Evolutionary conservation across 208 protist species (phyloP).

Genomic region (Trypanosoma lewisi): DNA sequence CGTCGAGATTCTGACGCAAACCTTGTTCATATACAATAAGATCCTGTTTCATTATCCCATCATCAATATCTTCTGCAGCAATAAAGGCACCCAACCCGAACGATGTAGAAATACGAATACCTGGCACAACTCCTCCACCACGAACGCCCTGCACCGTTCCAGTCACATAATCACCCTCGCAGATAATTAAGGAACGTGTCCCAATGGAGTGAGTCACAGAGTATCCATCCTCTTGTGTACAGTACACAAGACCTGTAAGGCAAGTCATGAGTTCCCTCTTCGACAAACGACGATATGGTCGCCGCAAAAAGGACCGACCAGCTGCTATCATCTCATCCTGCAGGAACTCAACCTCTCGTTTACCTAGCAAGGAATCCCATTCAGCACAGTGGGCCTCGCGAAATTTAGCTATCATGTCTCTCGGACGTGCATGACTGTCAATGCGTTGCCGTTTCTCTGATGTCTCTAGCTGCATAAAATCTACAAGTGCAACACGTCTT

Average conservation of each 20-base stretch:
- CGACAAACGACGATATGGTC: slow-evolving; percentile 73
- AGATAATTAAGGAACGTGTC: slow-evolving; percentile 43
- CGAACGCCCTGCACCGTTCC: slow-evolving; percentile 58
- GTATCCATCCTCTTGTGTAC: slow-evolving; percentile 28
- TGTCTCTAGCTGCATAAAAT: slow-evolving; percentile 12
- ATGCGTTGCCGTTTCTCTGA: slow-evolving; percentile 20
- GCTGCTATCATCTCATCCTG: slow-evolving; percentile 55
- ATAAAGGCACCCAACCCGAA: slow-evolving; percentile 68
- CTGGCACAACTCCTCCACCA: slow-evolving; percentile 33
- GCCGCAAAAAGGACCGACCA: slow-evolving; percentile 51
- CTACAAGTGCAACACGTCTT: slow-evolving; percentile 11
- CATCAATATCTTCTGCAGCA: slow-evolving; percentile 45
- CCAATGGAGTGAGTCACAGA: not conserved
- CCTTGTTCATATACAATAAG: slow-evolving; percentile 47
- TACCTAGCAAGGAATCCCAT: slow-evolving; percentile 30
- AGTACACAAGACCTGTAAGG: slow-evolving; percentile 66
- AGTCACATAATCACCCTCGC: slow-evolving; percentile 63
- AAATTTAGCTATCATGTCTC: slow-evolving; percentile 18
- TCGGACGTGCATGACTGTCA: slow-evolving; percentile 16
- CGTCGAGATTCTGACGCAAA: slow-evolving; percentile 29
- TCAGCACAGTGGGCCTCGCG: slow-evolving; percentile 2
- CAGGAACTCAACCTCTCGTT: slow-evolving; percentile 65
- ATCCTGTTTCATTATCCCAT: slow-evolving; percentile 51
- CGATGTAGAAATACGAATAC: slow-evolving; percentile 65
- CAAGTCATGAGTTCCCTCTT: slow-evolving; percentile 61